Base-by-base conservation (phyloP, 352 stramenopile genomes). In the Blastocystis sp. region DNA sequence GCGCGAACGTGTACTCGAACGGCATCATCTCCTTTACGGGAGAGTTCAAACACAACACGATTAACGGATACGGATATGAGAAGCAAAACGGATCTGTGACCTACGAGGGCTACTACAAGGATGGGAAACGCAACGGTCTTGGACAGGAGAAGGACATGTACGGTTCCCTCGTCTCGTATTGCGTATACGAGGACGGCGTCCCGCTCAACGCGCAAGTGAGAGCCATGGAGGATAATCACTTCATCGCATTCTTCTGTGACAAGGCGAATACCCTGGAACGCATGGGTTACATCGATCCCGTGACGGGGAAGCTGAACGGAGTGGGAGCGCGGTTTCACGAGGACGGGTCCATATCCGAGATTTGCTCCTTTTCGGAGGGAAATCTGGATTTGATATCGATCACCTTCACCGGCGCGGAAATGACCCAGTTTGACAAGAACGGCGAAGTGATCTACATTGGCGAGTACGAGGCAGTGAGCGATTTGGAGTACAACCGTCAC, bases 261-360 rank as follows among this genome's bases (percentile, higher is more conserved):
- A 55, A 37, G 4, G 60, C 33, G 4, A 39, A 85, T 31, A 33
- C 55, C n/a, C 55, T 85, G 35, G 59, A 66, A n/a, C 59, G 13
- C 19, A 85, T 55, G 21, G 74, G 74, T 3, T 33, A 39, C 6
- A 67, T 85, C 45, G 61, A 85, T 24, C 19, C n/a, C 16, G 4
- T 26, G 26, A 59, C 74, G 33, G 74, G 74, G 1, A 59, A 70
- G 12, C 55, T 37, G 10, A 37, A 63, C 35, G 60, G 55, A 59
- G 19, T 33, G 4, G 74, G 50, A 10, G 41, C 51, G 12, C 74
- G 60, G 19, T 85, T 59, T 45, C 41, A 85, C 55, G 19, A 51
- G n/a, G 74, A 85, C 45, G 74, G 74, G 3, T 69, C 55, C 29
- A 39, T 85, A 60, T 62, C 24, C 6, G 74, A 85, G 24, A 62